Percentiles rank a stretch among this genome's conserved stretches.
These are phyloP conservation scores for Phytophthora brassicae DNA, from an alignment of 352 stramenopile species.

Conservation along the genomic window DNA sequence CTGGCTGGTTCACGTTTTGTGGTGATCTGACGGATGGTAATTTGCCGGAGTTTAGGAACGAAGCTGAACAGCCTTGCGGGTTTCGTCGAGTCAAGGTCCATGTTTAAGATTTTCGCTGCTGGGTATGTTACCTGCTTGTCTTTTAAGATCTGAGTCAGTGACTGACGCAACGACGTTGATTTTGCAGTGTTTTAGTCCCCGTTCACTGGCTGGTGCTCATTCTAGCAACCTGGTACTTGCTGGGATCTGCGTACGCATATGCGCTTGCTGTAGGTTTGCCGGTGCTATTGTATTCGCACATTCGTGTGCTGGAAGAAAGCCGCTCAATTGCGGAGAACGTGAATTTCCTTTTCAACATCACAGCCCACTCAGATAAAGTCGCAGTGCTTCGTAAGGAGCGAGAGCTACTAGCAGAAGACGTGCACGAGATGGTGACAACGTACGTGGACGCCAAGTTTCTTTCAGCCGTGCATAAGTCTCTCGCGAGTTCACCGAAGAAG, in stretches of 20 bases:
- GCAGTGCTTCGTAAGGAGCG: slow-evolving; percentile 55
- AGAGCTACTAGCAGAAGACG: slow-evolving; percentile 49
- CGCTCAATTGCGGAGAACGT: slow-evolving; percentile 80
- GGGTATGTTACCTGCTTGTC: slow-evolving; percentile 33
- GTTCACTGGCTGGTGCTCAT: slow-evolving; percentile 72
- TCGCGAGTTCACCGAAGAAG: slow-evolving; percentile 41
- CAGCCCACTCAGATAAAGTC: slow-evolving; percentile 61
- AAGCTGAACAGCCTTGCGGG: slow-evolving; percentile 74
- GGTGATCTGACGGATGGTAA: not conserved
- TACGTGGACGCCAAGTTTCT: slow-evolving; percentile 64
- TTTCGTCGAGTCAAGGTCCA: slow-evolving; percentile 74
- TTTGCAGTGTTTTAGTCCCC: slow-evolving; percentile 57
- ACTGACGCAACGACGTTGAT: slow-evolving; percentile 7
- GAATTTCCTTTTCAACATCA: slow-evolving; percentile 74
- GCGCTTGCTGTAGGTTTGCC: slow-evolving; percentile 54
- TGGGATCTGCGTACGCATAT: slow-evolving; percentile 64
- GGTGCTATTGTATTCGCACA: slow-evolving; percentile 76
- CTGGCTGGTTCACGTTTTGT: not conserved
- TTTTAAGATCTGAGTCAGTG: not conserved
- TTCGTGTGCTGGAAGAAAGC: slow-evolving; percentile 75
- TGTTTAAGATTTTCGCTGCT: slow-evolving; percentile 81
- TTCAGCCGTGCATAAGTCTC: slow-evolving; percentile 52
- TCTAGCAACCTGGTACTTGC: slow-evolving; percentile 50
- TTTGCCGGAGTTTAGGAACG: slow-evolving; percentile 30
- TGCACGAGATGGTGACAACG: slow-evolving; percentile 53